Percentiles rank a stretch among this genome's conserved stretches.
Evolutionary conservation across 805 yeast genomes (phyloP).

Genomic region (Metschnikowia proteae): DNA sequence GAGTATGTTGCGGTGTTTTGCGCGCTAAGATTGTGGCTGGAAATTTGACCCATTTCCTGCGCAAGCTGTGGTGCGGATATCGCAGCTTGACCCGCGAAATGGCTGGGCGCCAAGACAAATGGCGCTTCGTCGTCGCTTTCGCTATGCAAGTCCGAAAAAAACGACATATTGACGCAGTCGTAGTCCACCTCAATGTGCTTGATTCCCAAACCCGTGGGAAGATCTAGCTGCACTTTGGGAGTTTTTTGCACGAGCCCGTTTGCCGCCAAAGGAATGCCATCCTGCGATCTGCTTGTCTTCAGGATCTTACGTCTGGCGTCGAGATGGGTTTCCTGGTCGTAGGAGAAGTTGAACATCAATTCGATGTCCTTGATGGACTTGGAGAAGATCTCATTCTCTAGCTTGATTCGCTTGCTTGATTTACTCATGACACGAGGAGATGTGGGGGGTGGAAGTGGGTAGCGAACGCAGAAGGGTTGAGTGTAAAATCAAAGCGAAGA

Average conservation of each 20-base stretch:
- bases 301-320: background rate
- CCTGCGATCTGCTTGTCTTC: background rate
- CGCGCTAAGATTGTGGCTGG: background rate
- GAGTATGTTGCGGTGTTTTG: background rate
- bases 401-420: slow-evolving; percentile 14
- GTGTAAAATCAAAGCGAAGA: too few relatives aligned
- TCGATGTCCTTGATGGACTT: slow-evolving; percentile 17
- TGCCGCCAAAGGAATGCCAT: background rate
- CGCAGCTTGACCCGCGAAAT: background rate
- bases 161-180: slow-evolving; percentile 13
- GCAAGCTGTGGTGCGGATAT: background rate
- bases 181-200: slow-evolving; percentile 8
- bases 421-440: slow-evolving; percentile 8
- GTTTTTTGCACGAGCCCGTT: background rate
- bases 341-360: slow-evolving; percentile 13
- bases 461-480: too few relatives aligned
- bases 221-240: slow-evolving; percentile 8
- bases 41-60: background rate
- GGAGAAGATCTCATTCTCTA: slow-evolving; percentile 16
- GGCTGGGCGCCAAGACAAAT: background rate
- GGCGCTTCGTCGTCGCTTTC: slow-evolving; percentile 1
- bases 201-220: slow-evolving; percentile 10
- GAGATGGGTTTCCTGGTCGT: slow-evolving; percentile 2
- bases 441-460: background rate
- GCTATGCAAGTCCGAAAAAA: slow-evolving; percentile 8